Evolutionary conservation across 2,329 filamentous ascomycete species (phyloP).

Genomic region (Ceratocystis cubensis): DNA sequence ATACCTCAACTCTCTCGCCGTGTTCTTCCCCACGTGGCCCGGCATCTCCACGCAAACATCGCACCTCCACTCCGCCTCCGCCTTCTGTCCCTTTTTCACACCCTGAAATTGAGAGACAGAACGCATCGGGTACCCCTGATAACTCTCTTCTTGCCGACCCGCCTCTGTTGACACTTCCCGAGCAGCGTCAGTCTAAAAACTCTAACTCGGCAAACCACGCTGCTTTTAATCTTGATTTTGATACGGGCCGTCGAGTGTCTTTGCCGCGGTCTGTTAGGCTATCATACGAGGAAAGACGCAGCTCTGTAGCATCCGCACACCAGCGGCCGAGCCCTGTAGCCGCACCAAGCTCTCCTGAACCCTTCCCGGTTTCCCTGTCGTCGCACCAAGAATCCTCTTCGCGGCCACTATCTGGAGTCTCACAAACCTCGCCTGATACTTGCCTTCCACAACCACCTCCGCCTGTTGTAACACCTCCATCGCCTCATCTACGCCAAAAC

Average conservation of each 20-base stretch:
- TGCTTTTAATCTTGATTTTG: slow-evolving; percentile 40
- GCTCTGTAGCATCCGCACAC: not conserved
- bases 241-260: slow-evolving; percentile 37
- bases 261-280: slow-evolving; percentile 42
- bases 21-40: not conserved
- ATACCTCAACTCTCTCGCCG: slow-evolving; percentile 19
- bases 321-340: not conserved
- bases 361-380: not conserved
- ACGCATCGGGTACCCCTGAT: slow-evolving; percentile 28
- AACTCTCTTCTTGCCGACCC: slow-evolving; percentile 35
- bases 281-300: slow-evolving; percentile 39
- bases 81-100: slow-evolving; percentile 40
- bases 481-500: slow-evolving; percentile 31
- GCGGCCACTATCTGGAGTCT: not conserved
- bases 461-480: slow-evolving; percentile 16
- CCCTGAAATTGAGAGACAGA: slow-evolving; percentile 32
- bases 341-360: not conserved
- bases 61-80: slow-evolving; percentile 42
- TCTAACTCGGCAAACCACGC: slow-evolving; percentile 29
- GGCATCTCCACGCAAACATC: slow-evolving; percentile 30
- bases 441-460: not conserved
- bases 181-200: slow-evolving; percentile 38
- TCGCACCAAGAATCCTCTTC: not conserved
- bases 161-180: slow-evolving; percentile 40
- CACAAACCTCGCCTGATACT: not conserved